Evolutionary conservation across 306 rosid genomes (phyloP).

Genomic region (Prunus mira): DNA sequence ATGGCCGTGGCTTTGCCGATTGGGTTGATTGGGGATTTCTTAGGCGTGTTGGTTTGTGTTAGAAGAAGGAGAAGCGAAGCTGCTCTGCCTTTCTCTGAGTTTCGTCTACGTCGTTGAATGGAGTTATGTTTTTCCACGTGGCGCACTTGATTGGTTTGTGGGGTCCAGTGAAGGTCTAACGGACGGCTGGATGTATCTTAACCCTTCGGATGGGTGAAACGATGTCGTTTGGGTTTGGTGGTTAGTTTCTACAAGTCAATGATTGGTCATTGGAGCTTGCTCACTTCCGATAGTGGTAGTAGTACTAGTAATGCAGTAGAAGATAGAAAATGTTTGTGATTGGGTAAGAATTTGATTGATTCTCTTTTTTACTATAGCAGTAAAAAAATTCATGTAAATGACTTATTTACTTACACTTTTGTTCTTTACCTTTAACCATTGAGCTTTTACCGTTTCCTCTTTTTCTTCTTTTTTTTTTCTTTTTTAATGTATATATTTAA

Average conservation of each 20-base stretch:
- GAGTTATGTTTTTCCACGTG: slow-evolving; percentile 19
- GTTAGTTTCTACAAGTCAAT: background rate
- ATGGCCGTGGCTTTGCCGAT: background rate
- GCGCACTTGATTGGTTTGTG: background rate
- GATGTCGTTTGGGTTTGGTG: background rate
- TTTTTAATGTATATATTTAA: too few species aligned
- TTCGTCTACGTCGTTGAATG: background rate
- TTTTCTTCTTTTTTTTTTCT: too few species aligned
- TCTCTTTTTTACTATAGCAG: too few species aligned
- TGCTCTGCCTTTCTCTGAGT: slow-evolving; percentile 8
- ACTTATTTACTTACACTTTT: too few species aligned
- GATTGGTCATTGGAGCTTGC: background rate
- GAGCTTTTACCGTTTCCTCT: too few species aligned
- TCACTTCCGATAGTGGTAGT: too few species aligned
- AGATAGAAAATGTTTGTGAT: background rate
- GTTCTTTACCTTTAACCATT: too few species aligned
- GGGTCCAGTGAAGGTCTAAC: background rate
- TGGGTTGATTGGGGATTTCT: slow-evolving; percentile 14
- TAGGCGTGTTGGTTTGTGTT: slow-evolving; percentile 27
- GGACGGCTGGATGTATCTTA: background rate
- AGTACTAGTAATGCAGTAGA: background rate
- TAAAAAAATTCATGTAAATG: too few species aligned
- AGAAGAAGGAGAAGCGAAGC: slow-evolving; percentile 18
- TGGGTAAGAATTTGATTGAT: background rate
- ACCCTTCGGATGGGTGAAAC: background rate